A percentile compares a stretch with the other conserved stretches of the same genome.
Conservation (phyloP, 2,329 filamentous ascomycete species). For the Claviceps pusilla region DNA sequence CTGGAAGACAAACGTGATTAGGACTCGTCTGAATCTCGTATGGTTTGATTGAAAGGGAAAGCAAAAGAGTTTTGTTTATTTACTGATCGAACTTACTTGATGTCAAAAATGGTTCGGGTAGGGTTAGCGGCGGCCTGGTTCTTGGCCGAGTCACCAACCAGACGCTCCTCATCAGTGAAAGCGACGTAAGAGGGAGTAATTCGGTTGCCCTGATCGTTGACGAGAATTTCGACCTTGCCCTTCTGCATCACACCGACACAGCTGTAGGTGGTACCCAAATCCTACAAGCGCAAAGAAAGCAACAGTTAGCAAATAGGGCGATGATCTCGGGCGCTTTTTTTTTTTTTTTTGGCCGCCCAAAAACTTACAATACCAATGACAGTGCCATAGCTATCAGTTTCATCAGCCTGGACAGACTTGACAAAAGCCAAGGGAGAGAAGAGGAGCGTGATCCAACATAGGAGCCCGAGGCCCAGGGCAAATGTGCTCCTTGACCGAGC, state of each 20-base stretch:
- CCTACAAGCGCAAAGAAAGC: slow-evolving; percentile 19
- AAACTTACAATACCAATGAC: slow-evolving; percentile 74
- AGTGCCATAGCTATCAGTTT: slow-evolving; percentile 66
- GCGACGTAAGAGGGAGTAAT: slow-evolving; percentile 92
- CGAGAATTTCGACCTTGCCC: slow-evolving; percentile 87
- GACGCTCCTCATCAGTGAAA: slow-evolving; percentile 90
- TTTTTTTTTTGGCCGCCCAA: background rate
- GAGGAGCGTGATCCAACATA: slow-evolving; percentile 83
- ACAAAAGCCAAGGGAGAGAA: slow-evolving; percentile 79
- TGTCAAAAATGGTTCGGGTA: slow-evolving; percentile 59
- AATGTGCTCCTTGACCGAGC: slow-evolving; percentile 50
- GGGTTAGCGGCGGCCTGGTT: slow-evolving; percentile 82
- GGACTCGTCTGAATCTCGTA: background rate
- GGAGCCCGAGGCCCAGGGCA: slow-evolving; percentile 70
- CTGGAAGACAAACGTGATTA: slow-evolving; percentile 23
- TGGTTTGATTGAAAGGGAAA: background rate
- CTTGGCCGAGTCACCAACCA: slow-evolving; percentile 95
- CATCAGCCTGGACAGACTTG: slow-evolving; percentile 57
- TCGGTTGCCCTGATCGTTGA: slow-evolving; percentile 94
- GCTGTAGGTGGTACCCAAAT: slow-evolving; percentile 78
- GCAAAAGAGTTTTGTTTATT: background rate
- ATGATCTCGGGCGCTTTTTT: too few relatives aligned
- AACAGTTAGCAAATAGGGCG: background rate
- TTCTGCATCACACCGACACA: slow-evolving; percentile 94
- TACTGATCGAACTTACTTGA: slow-evolving; percentile 51